phyloP scores from a whole-genome alignment of 257 asterid species.

The Asclepias syriaca region DNA sequence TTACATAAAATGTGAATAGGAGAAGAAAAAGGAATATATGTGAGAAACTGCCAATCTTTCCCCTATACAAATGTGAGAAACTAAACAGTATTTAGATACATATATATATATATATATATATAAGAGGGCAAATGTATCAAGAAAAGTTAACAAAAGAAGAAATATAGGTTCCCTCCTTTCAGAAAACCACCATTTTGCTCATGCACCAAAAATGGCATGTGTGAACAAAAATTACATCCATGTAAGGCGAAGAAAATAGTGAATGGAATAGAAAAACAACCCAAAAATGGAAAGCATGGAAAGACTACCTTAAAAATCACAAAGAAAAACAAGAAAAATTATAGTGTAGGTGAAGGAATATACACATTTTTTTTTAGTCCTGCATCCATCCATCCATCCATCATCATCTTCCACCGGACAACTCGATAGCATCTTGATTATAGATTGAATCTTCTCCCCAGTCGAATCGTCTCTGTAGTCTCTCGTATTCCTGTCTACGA shows the following conservation, averaged over 20 bases:
- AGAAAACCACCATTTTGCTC: background rate
- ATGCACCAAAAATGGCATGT: constrained; percentile 8
- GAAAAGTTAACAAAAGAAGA: background rate
- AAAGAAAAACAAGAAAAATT: background rate
- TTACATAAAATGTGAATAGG: too few relatives aligned
- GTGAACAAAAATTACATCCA: background rate
- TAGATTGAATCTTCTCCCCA: constrained; percentile 79
- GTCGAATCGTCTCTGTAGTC: constrained; percentile 70
- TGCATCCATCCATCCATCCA: too few relatives aligned
- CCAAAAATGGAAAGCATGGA: background rate
- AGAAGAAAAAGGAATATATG: too few relatives aligned
- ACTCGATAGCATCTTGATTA: constrained; percentile 70
- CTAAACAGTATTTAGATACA: too few relatives aligned
- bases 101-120: too few relatives aligned
- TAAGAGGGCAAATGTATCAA: too few relatives aligned
- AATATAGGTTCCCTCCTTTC: background rate
- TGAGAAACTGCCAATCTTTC: too few relatives aligned
- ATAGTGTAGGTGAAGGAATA: background rate
- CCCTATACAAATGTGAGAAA: too few relatives aligned
- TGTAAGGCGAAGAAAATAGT: background rate
- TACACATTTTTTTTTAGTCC: constrained; percentile 10
- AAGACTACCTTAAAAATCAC: background rate
- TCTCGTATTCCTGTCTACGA: constrained; percentile 65
- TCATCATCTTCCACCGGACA: constrained; percentile 75
- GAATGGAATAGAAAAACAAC: background rate